These are phyloP conservation scores for Lichtheimia ramosa DNA, from an alignment of 371 early-diverging fungal species.

Conservation along the genomic window DNA sequence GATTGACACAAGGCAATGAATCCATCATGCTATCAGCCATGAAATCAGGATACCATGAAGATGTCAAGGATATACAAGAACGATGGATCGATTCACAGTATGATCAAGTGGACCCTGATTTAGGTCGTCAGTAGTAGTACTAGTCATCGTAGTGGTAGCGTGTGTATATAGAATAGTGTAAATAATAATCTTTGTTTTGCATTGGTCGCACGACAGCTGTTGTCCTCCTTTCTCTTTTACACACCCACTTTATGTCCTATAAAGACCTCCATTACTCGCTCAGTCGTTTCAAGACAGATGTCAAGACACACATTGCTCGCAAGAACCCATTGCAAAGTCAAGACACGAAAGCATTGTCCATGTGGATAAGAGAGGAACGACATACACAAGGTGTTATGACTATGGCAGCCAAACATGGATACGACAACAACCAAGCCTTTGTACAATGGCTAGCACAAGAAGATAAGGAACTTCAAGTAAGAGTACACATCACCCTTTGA, in stretches of 20 bases:
- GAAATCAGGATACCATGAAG: constrained; percentile 50
- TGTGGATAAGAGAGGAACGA: constrained; percentile 45
- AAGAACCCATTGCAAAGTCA: constrained; percentile 41
- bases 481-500: no score
- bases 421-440: constrained; percentile 32
- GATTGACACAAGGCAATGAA: constrained; percentile 79
- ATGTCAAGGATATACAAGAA: constrained; percentile 67
- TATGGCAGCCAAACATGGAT: constrained; percentile 32
- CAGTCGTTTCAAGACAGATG: constrained; percentile 32
- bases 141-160: background rate
- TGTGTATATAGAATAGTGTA: background rate
- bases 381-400: constrained; percentile 29
- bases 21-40: constrained; percentile 71
- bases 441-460: constrained; percentile 24
- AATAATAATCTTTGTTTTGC: background rate
- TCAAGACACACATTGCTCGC: constrained; percentile 32
- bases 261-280: constrained; percentile 41
- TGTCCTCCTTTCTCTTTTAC: no score
- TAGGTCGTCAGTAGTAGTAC: background rate
- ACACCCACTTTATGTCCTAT: constrained; percentile 21
- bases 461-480: constrained; percentile 20
- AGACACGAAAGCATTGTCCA: constrained; percentile 36
- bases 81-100: constrained; percentile 50
- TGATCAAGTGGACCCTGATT: background rate
- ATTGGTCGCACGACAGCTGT: background rate